Evolutionary conservation across 176 grass and related monocot genomes (phyloP).

Genomic region (Triticum urartu): DNA sequence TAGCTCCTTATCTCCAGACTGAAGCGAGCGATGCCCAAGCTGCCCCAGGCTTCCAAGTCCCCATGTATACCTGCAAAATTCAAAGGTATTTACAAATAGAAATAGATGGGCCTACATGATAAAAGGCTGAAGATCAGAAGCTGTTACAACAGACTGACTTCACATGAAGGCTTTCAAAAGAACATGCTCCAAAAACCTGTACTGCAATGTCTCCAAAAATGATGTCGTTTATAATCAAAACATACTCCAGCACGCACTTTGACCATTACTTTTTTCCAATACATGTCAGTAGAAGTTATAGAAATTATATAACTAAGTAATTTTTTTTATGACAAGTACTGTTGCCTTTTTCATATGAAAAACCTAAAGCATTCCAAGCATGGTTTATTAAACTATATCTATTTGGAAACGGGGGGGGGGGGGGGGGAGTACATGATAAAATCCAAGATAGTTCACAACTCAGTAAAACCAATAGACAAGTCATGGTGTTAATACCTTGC

Average conservation of each 20-base stretch:
- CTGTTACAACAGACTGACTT: neutral
- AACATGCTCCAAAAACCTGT: conserved; percentile 5
- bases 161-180: neutral
- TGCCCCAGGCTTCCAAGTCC: conserved; percentile 91
- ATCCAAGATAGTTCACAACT: conserved; percentile 7
- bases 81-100: conserved; percentile 18
- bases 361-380: neutral
- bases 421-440: neutral
- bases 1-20: conserved; percentile 77
- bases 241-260: neutral
- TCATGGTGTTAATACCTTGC: conserved; percentile 14
- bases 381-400: neutral
- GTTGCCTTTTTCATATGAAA: neutral
- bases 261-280: neutral
- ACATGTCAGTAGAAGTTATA: neutral
- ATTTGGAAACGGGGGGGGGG: neutral
- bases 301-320: neutral
- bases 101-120: neutral
- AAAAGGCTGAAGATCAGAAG: neutral
- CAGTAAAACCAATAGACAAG: neutral
- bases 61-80: conserved; percentile 90
- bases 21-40: conserved; percentile 90
- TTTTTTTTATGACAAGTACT: neutral
- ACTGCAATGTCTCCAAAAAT: neutral
- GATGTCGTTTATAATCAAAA: neutral